Evolutionary conservation across 2,329 filamentous ascomycete genomes (phyloP), one percentile per base, ranked within the genome.

Genomic region (Trichoderma sp.): DNA sequence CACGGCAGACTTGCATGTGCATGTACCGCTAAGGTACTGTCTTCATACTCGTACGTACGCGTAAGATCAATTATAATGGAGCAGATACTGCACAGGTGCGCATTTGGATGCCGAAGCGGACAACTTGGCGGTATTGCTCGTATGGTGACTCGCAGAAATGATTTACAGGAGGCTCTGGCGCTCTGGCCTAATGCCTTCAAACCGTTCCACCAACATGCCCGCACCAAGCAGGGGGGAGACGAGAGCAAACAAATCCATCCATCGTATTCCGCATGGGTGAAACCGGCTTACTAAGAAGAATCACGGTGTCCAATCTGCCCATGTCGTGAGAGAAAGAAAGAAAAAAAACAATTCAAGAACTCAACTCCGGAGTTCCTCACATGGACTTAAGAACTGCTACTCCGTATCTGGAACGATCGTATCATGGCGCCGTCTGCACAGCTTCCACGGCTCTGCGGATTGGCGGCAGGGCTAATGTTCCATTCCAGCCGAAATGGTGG

Each of bases 121-220:
- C 1, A 39, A 18, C 0, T 39, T 39, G 36, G 36, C 36, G 36
- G 36, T 39, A 39, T 39, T 39, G 43, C 43, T 47, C 18, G 8
- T 47, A 11, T 32, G 24, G 60, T 69, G 66, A 70, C 66, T 70
- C 53, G 66, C 66, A 70, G 66, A 62, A 62, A 70, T 70, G 66
- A 69, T 70, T 70, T 61, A 70, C 66, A 70, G 66, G 65, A 69
- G 65, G 26, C 65, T 69, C 56, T 47, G 26, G 24, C n/a, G 53
- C 36, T 61, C 36, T 30, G 56, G 66, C 26, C 39, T 7, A 32
- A 70, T 70, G 66, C 47, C 66, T 53, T 70, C 66, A 70, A 62
- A 51, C 26, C 56, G 66, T 69, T 61, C 56, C 66, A 69, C 65
- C 28, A 39, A 39, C 36, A 39, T 18, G 36, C 36, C 36, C 36